Evolutionary conservation across 768 basidiomycete species (phyloP), one percentile per base, ranked within the genome.

Genomic region (Trametes gibbosa): DNA sequence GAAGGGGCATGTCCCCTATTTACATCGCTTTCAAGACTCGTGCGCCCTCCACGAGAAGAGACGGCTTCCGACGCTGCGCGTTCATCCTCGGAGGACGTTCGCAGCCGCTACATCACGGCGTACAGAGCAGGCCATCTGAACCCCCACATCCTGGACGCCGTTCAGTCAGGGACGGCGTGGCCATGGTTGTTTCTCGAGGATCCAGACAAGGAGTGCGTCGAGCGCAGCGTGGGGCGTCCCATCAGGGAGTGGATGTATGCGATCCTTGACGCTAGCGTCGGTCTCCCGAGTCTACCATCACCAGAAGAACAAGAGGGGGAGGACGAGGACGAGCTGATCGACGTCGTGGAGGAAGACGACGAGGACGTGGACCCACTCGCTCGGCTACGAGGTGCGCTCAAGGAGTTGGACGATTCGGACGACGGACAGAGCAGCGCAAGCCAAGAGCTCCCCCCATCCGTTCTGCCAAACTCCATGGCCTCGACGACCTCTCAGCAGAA

Each of bases 121-220:
- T 92, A 86, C 70, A 78, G 89, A 51, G 68, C 66, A 1, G 90
- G 89, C 3, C 68, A 70, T 0, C 70, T 92, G 19, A 75, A 82
- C 17, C 81, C 86, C 1, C 79, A 81, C 58, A 72, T 83, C 27
- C 69, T 87, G 68, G 86, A 92, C 63, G 68, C 79, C 5, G 69
- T 92, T 52, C 82, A 72, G 56, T 84, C 86, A 0, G 81, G 79
- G 17, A 84, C 88, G 0, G 84, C 77, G 57, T 92, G 89, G 88
- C 84, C 87, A 5, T 75, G 78, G 34, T 68, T 85, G n/a, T 91
- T 90, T 69, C 78, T 93, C 19, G 91, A 93, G 60, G 81, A 85
- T 63, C 91, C 91, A 0, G 90, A 93, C 69, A 50, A 80, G 29
- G 88, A 90, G 68, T 83, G 83, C 0, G 85, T 87, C 12, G 75